phyloP scores from a whole-genome alignment of 2,329 filamentous ascomycete genomes.

The Pseudovirgaria hyperparasitica region DNA sequence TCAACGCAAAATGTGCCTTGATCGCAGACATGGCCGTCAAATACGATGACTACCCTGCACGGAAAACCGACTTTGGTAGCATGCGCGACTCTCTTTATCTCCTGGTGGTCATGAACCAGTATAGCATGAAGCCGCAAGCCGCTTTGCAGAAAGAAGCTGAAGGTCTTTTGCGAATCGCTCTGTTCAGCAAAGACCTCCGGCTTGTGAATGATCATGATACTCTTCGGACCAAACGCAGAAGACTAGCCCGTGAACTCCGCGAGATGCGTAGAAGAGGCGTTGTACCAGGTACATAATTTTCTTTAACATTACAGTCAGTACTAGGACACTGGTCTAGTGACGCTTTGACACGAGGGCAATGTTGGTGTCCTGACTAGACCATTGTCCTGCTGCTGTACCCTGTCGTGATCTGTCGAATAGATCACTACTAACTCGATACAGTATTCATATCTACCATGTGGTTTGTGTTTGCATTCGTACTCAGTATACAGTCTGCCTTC shows the following conservation, averaged over 20 bases:
- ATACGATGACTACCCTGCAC: slow-evolving; percentile 16
- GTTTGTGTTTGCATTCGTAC: slow-evolving; percentile 27
- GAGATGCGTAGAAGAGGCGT: slow-evolving; percentile 28
- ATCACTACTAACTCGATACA: too few species aligned
- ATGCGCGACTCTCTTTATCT: slow-evolving; percentile 33
- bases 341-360: too few species aligned
- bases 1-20: slow-evolving; percentile 24
- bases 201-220: slow-evolving; percentile 15
- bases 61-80: slow-evolving; percentile 20
- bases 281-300: too few species aligned
- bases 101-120: slow-evolving; percentile 33
- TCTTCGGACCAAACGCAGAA: slow-evolving; percentile 20
- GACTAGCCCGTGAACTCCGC: slow-evolving; percentile 27
- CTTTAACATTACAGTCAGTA: too few species aligned
- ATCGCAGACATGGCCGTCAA: slow-evolving; percentile 25
- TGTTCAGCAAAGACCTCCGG: slow-evolving; percentile 27
- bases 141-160: slow-evolving; percentile 21
- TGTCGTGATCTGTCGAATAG: too few species aligned
- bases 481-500: slow-evolving; percentile 25
- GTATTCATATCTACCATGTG: slow-evolving; percentile 30
- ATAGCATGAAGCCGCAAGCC: slow-evolving; percentile 20
- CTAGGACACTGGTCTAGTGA: too few species aligned
- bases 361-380: too few species aligned
- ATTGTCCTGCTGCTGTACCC: too few species aligned
- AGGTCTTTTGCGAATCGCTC: slow-evolving; percentile 24